Evolutionary conservation across 108 stramenopile species (phyloP).

Genomic region (Nitzschia inconspicua): DNA sequence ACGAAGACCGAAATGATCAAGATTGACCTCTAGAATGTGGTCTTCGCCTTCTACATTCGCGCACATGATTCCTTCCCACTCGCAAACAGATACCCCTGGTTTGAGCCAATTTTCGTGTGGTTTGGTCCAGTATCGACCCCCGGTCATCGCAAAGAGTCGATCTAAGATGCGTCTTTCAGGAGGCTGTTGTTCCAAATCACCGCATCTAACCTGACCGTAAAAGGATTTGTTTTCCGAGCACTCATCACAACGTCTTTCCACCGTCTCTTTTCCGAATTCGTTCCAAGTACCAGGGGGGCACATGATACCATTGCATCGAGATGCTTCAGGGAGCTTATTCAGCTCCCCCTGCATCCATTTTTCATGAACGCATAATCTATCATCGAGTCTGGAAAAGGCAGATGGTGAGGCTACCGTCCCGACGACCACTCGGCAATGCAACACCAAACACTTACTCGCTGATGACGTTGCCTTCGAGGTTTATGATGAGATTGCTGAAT

Average conservation of each 20-base stretch:
- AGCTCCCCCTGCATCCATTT: slow-evolving; percentile 56
- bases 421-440: slow-evolving; percentile 17
- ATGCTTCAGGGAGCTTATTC: slow-evolving; percentile 19
- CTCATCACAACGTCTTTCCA: no score
- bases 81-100: slow-evolving; percentile 46
- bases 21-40: slow-evolving; percentile 39
- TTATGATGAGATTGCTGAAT: slow-evolving; percentile 16
- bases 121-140: slow-evolving; percentile 46
- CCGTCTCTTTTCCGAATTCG: slow-evolving; percentile 48
- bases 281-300: slow-evolving; percentile 73
- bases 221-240: slow-evolving; percentile 15
- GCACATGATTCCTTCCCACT: slow-evolving; percentile 54
- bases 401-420: no score
- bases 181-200: slow-evolving; percentile 14
- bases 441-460: no score
- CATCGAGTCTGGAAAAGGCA: slow-evolving; percentile 23
- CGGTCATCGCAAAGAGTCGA: slow-evolving; percentile 46
- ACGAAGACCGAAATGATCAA: slow-evolving; percentile 28
- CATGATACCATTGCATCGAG: slow-evolving; percentile 69
- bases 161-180: slow-evolving; percentile 49
- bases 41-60: slow-evolving; percentile 25
- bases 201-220: slow-evolving; percentile 29
- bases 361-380: slow-evolving; percentile 26
- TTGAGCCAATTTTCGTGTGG: slow-evolving; percentile 44
- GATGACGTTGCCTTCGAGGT: slow-evolving; percentile 29